These are phyloP conservation scores for Thelonectria rubi DNA, from an alignment of 2,329 filamentous ascomycete species.

Conservation along the genomic window DNA sequence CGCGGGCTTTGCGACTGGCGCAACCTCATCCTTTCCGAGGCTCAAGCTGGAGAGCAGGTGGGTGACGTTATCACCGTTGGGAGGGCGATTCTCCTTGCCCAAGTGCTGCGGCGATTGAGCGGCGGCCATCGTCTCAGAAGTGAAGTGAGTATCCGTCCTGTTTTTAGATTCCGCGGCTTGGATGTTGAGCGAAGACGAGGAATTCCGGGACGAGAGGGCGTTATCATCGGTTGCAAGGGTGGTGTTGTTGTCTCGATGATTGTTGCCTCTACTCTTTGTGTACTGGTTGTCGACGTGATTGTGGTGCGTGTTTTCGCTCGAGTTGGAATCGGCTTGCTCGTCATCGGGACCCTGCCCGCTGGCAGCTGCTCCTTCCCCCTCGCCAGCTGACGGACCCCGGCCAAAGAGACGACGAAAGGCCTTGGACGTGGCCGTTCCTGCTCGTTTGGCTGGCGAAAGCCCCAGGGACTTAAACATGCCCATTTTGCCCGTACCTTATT, in stretches of 20 bases:
- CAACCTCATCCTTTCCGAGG: conserved; percentile 22
- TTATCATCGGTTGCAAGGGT: conserved; percentile 3
- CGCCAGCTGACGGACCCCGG: conserved; percentile 39
- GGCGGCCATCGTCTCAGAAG: conserved; percentile 34
- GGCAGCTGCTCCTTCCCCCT: conserved; percentile 28
- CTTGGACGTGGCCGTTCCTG: conserved; percentile 38
- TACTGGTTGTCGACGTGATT: conserved; percentile 23
- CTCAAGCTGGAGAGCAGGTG: conserved; percentile 33
- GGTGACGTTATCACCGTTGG: conserved; percentile 16
- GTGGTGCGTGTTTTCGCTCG: conserved; percentile 9
- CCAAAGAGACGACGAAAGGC: conserved; percentile 46
- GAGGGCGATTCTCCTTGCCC: conserved; percentile 47
- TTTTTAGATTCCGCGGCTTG: background rate
- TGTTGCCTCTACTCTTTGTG: conserved; percentile 19
- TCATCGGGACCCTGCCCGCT: conserved; percentile 16
- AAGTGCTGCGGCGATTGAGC: conserved; percentile 15
- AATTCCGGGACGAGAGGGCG: background rate
- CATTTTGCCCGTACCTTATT: conserved; percentile 27
- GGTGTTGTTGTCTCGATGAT: conserved; percentile 5
- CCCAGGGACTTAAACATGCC: conserved; percentile 33
- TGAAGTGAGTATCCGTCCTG: conserved; percentile 12
- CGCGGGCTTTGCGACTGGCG: conserved; percentile 5
- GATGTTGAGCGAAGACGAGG: background rate
- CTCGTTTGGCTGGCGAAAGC: conserved; percentile 35
- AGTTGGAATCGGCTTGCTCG: conserved; percentile 24